A percentile compares a stretch with the other conserved stretches of the same genome.
These are phyloP conservation scores for Colletotrichum somersetense DNA, from an alignment of 2,329 filamentous ascomycete genomes.

Conservation along the genomic window DNA sequence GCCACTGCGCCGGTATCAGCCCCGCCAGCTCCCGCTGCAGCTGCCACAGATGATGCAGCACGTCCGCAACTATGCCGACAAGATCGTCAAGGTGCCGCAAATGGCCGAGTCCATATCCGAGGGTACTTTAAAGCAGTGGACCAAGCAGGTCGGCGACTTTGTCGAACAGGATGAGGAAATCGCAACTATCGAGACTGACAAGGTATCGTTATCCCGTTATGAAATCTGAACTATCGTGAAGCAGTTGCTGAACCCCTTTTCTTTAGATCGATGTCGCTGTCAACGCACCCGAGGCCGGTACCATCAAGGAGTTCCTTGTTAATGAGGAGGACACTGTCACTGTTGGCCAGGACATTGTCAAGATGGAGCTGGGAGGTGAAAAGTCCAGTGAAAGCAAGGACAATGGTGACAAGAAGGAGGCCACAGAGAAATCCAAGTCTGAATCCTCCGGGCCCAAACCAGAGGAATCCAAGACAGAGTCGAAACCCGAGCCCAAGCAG, in stretches of 20 bases:
- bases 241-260: neutral
- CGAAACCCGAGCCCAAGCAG: slow-evolving; percentile 58
- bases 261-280: slow-evolving; percentile 93
- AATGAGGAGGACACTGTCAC: slow-evolving; percentile 95
- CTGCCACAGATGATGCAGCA: slow-evolving; percentile 67
- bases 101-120: slow-evolving; percentile 99
- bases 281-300: slow-evolving; percentile 91
- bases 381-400: slow-evolving; percentile 51
- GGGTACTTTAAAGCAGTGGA: slow-evolving; percentile 95
- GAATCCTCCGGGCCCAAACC: slow-evolving; percentile 37
- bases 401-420: slow-evolving; percentile 19
- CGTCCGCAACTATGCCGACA: slow-evolving; percentile 79
- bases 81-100: slow-evolving; percentile 90
- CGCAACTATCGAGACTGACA: slow-evolving; percentile 98
- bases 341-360: slow-evolving; percentile 92
- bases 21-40: slow-evolving; percentile 50
- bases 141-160: slow-evolving; percentile 90
- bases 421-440: slow-evolving; percentile 36
- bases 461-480: slow-evolving; percentile 49
- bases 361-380: slow-evolving; percentile 77
- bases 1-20: slow-evolving; percentile 57
- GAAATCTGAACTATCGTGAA: slow-evolving; percentile 4
- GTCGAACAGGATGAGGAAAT: slow-evolving; percentile 98
- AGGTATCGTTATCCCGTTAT: slow-evolving; percentile 66
- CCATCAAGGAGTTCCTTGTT: slow-evolving; percentile 90